These are phyloP conservation scores for Achaetomiella virescens DNA, from an alignment of 495 filamentous ascomycete genomes.

Conservation along the genomic window DNA sequence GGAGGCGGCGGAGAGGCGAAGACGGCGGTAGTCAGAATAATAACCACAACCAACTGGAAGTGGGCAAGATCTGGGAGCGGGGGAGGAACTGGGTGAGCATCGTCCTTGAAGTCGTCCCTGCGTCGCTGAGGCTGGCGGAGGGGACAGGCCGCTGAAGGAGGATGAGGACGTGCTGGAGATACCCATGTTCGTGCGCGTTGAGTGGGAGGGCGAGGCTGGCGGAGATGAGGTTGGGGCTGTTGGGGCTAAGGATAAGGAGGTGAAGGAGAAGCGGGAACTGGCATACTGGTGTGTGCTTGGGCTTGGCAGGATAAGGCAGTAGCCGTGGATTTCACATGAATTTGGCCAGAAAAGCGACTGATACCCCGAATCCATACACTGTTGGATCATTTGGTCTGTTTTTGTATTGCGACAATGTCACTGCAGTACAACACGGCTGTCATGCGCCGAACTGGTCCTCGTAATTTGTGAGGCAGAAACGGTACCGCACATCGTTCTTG, in stretches of 20 bases:
- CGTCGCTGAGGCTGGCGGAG: conserved; percentile 34
- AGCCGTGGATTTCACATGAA: neutral
- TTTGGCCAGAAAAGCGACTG: neutral
- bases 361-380: neutral
- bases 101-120: conserved; percentile 83
- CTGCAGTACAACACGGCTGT: neutral
- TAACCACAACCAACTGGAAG: conserved; percentile 61
- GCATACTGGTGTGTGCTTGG: conserved; percentile 95
- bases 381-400: neutral
- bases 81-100: conserved; percentile 94
- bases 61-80: conserved; percentile 90
- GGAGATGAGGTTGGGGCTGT: conserved; percentile 52
- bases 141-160: conserved; percentile 41
- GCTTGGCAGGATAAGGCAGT: conserved; percentile 63
- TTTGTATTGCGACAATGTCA: neutral
- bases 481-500: conserved; percentile 60
- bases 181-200: conserved; percentile 83
- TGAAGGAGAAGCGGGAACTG: conserved; percentile 60
- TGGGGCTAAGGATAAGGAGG: conserved; percentile 36
- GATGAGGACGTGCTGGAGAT: conserved; percentile 93
- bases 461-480: conserved; percentile 44
- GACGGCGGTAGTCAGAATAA: conserved; percentile 26
- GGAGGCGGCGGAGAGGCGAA: conserved; percentile 32
- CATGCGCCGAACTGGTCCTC: conserved; percentile 37
- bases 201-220: conserved; percentile 79